Evolutionary conservation across 495 filamentous ascomycete species (phyloP).

Genomic region (Penicillium crystallinum): DNA sequence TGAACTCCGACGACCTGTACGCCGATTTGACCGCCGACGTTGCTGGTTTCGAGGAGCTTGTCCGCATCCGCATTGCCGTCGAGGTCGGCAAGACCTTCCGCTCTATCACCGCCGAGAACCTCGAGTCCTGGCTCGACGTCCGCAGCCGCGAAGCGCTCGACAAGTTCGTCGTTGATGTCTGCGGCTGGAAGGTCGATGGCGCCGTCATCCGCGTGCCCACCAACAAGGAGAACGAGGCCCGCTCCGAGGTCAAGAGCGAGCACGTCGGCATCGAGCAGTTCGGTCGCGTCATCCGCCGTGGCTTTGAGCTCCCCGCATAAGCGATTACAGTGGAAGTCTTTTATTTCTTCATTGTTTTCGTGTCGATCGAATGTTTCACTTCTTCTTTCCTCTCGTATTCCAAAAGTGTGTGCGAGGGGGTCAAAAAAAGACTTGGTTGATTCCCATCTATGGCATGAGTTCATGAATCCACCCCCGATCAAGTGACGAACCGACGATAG

Average conservation of each 20-base stretch:
- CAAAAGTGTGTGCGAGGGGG: conserved; percentile 12
- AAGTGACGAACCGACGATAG: conserved; percentile 21
- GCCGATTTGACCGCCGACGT: conserved; percentile 93
- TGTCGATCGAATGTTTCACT: conserved; percentile 6
- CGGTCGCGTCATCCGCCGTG: conserved; percentile 79
- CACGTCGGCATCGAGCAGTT: conserved; percentile 74
- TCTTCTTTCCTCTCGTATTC: conserved; percentile 6
- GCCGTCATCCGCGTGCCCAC: conserved; percentile 69
- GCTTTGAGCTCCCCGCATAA: conserved; percentile 85
- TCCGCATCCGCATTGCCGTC: conserved; percentile 85
- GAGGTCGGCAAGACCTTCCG: conserved; percentile 85
- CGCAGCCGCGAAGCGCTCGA: conserved; percentile 62
- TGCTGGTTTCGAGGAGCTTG: conserved; percentile 91
- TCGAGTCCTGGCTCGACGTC: conserved; percentile 86
- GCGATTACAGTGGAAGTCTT: not conserved
- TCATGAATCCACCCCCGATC: conserved; percentile 29
- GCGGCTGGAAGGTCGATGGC: conserved; percentile 75
- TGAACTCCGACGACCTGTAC: conserved; percentile 92
- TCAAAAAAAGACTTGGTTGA: not conserved
- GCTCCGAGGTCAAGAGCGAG: conserved; percentile 92
- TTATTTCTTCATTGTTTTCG: conserved; percentile 1
- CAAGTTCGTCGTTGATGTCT: conserved; percentile 77
- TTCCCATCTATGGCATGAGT: conserved; percentile 21
- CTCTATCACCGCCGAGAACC: conserved; percentile 65
- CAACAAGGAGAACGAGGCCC: conserved; percentile 98